Base-by-base conservation (phyloP, 176 grass and related monocot species). In the Triticum monococcum region DNA sequence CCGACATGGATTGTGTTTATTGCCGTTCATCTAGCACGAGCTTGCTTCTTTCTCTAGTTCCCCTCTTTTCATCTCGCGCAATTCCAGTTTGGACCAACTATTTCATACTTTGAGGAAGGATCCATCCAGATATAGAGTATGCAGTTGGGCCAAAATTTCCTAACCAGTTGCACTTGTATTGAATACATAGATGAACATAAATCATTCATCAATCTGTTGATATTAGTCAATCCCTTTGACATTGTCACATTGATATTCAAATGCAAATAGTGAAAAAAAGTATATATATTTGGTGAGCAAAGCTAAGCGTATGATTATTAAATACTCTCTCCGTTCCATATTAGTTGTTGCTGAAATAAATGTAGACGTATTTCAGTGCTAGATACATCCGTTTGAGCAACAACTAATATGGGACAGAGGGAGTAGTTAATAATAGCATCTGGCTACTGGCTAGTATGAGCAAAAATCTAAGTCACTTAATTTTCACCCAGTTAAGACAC, bases 171-270 rank as follows among this genome's bases (percentile, higher is more conserved):
- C 33, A 54, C 50, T 18, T 54, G 50, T 54, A 65, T 78, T 78
- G 40, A 83, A 25, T 72, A 54, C 45, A 31, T 74, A 41, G 66
- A 33, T 64, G 31, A 64, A 7, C 57, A 65, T 12, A 18, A 25
- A 56, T 46, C 65, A 52, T 83, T 79, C 18, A 20, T 22, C 22
- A 64, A 52, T 24, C 22, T 30, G 37, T 63, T 77, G 33, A 37
- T 69, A 26, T 48, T 46, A 68, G 14, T 69, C 72, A 48, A n/a
- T 35, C 14, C 22, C 56, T 38, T 17, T 8, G 41, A 43, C 22
- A 18, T 66, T 57, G 60, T 8, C 32, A 43, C 22, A 18, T 66
- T 57, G 60, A 26, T 61, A 68, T 86, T 60, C 46, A 77, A 89
- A 70, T 68, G 32, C 3, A 77, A 71, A 81, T 78, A 56, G 16